These are phyloP conservation scores for Aegilops longissima DNA, from an alignment of 176 grass and related monocot species.

Conservation along the genomic window DNA sequence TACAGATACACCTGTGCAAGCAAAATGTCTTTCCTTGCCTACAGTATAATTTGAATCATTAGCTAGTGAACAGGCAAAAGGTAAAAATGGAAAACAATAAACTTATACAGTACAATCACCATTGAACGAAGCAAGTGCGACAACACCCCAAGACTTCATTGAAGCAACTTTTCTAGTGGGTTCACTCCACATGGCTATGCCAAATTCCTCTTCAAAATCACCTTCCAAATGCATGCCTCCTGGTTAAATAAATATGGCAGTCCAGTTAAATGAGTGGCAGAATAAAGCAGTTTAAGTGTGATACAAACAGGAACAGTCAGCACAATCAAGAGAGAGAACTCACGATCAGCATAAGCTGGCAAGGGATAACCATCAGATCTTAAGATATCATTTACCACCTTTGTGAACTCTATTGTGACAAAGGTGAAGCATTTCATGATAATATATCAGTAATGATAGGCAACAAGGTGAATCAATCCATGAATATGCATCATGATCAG, in stretches of 20 bases:
- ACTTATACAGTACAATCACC: neutral
- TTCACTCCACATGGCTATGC: neutral
- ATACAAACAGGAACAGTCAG: neutral
- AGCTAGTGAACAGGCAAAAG: too few species aligned
- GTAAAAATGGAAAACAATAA: too few species aligned
- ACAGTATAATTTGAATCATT: too few species aligned
- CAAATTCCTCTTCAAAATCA: constrained; percentile 5
- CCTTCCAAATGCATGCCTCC: neutral
- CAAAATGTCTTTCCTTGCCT: neutral
- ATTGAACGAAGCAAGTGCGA: neutral
- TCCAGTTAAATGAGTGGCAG: neutral
- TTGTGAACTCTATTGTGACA: neutral
- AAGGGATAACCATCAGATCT: constrained; percentile 1
- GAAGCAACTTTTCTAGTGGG: neutral
- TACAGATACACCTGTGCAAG: neutral
- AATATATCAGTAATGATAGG: neutral
- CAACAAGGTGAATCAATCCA: too few species aligned
- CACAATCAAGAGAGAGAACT: neutral
- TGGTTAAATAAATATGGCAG: neutral
- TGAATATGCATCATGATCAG: neutral
- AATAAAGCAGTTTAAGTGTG: neutral
- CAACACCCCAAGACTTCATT: neutral
- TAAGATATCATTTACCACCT: neutral
- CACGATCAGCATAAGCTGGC: neutral
- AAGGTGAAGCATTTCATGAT: neutral